These are phyloP conservation scores for Besnoitia besnoiti DNA, from an alignment of 169 alveolate species.

Conservation along the genomic window DNA sequence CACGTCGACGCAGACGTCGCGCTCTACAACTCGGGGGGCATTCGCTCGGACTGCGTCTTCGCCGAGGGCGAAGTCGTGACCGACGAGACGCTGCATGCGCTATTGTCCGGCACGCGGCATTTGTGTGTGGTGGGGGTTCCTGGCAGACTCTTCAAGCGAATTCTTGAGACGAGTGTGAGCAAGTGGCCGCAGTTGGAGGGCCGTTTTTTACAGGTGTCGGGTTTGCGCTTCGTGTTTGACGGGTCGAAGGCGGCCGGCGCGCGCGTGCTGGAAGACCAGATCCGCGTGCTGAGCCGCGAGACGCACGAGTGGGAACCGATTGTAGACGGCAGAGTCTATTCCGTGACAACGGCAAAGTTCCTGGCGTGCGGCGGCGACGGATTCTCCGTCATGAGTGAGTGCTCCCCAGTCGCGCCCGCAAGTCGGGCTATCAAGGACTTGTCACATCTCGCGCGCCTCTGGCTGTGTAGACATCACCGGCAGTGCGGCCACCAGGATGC, in stretches of 20 bases:
- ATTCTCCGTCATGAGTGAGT: neutral
- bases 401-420: neutral
- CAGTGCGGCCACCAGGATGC: neutral
- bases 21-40: conserved; percentile 82
- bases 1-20: conserved; percentile 79
- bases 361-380: conserved; percentile 32
- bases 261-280: neutral
- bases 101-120: conserved; percentile 78
- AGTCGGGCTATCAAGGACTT: neutral
- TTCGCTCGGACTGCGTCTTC: conserved; percentile 80
- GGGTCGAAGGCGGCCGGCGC: neutral
- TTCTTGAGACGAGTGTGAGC: conserved; percentile 77
- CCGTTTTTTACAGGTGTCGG: conserved; percentile 81
- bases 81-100: conserved; percentile 65
- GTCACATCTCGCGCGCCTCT: neutral
- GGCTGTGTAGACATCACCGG: conserved; percentile 2
- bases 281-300: neutral
- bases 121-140: conserved; percentile 72
- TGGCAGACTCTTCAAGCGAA: conserved; percentile 69
- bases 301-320: neutral
- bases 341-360: neutral
- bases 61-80: conserved; percentile 75
- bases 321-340: neutral
- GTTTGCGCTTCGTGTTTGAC: conserved; percentile 59
- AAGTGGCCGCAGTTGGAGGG: conserved; percentile 85